Conservation (phyloP, 768 basidiomycete species). For the Trametes cubensis region DNA sequence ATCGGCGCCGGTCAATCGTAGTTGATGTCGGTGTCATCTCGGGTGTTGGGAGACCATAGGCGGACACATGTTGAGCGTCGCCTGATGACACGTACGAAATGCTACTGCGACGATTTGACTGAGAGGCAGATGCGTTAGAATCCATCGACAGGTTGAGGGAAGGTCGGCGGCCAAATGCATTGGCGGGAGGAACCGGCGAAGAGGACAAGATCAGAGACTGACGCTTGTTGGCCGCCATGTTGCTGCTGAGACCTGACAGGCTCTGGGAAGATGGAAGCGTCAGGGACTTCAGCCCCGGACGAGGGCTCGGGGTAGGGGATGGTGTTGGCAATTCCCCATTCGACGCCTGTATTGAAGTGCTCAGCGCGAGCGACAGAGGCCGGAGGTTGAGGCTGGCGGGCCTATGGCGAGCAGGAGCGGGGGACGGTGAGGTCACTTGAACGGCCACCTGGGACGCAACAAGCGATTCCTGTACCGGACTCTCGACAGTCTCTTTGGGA, state of each 20-base stretch:
- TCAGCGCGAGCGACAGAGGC: slow-evolving; percentile 69
- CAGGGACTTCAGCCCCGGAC: slow-evolving; percentile 54
- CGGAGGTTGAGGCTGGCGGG: slow-evolving; percentile 70
- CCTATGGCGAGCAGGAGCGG: slow-evolving; percentile 53
- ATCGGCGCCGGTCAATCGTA: slow-evolving; percentile 32
- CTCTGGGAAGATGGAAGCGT: slow-evolving; percentile 43
- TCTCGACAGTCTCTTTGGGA: slow-evolving; percentile 16
- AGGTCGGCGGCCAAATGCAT: slow-evolving; percentile 42
- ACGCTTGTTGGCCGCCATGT: slow-evolving; percentile 32
- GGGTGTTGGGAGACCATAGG: slow-evolving; percentile 65
- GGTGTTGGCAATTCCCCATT: slow-evolving; percentile 49
- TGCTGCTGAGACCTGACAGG: slow-evolving; percentile 18
- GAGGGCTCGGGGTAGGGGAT: slow-evolving; percentile 52
- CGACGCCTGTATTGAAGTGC: slow-evolving; percentile 43
- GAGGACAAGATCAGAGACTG: slow-evolving; percentile 40
- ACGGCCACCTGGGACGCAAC: slow-evolving; percentile 13
- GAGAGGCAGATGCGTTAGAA: slow-evolving; percentile 27
- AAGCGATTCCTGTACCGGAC: slow-evolving; percentile 17
- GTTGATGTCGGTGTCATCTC: slow-evolving; percentile 65
- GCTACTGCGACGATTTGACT: slow-evolving; percentile 55
- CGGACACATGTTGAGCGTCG: slow-evolving; percentile 33
- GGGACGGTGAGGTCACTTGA: slow-evolving; percentile 27
- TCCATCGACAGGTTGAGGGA: slow-evolving; percentile 31
- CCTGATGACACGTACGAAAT: slow-evolving; percentile 70
- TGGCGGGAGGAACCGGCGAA: slow-evolving; percentile 34